Percentiles rank a stretch among this genome's conserved stretches.
Evolutionary conservation across 331 rosid genomes (phyloP).

Genomic region (Telfairia occidentalis): DNA sequence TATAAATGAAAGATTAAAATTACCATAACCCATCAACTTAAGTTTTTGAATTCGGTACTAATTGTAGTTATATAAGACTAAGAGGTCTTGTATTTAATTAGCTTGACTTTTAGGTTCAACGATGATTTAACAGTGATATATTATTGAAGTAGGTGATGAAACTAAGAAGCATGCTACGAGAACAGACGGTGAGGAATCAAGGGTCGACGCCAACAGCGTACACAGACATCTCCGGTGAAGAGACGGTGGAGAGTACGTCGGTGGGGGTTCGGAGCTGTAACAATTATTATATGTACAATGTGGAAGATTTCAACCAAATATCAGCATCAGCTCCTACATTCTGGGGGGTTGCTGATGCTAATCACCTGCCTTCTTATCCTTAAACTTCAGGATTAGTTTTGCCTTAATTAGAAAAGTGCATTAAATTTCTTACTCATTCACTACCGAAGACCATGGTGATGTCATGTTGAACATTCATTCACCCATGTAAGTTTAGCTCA

Average conservation of each 20-base stretch:
- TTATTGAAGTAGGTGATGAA: constrained; percentile 44
- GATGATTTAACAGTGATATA: not conserved
- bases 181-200: constrained; percentile 41
- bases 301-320: constrained; percentile 29
- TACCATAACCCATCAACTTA: not conserved
- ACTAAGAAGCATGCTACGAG: constrained; percentile 56
- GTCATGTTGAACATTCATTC: not conserved
- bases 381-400: not conserved
- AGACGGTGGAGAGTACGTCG: constrained; percentile 66
- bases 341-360: constrained; percentile 17
- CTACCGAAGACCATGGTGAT: not conserved
- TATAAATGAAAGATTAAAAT: too few species aligned
- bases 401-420: not conserved
- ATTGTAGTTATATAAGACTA: too few species aligned
- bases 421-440: not conserved
- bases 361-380: constrained; percentile 32
- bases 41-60: not conserved
- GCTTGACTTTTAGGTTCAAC: too few species aligned
- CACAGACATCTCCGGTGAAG: constrained; percentile 69
- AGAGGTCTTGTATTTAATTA: too few species aligned
- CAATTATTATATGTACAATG: constrained; percentile 21
- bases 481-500: not conserved
- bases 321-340: constrained; percentile 20
- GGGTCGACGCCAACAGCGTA: constrained; percentile 37
- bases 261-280: constrained; percentile 35